Evolutionary conservation across 1,284 basidiomycete genomes (phyloP).

Genomic region (Peniophora sp.): DNA sequence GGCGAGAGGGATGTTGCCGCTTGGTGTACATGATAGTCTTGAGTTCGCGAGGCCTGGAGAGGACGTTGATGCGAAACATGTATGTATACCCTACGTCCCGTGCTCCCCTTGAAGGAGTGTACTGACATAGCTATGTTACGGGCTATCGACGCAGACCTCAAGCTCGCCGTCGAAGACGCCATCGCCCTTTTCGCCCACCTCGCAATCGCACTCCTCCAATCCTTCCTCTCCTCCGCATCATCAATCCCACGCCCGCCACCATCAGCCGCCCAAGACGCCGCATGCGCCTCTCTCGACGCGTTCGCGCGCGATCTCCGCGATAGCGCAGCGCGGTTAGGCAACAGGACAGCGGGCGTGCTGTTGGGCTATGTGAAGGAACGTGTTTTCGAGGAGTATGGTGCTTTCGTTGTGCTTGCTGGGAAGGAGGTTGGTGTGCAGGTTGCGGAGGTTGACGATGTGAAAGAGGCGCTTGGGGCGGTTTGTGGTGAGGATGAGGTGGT

Average conservation of each 20-base stretch:
- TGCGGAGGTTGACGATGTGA: neutral
- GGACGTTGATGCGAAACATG: no score
- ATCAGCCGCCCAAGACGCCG: no score
- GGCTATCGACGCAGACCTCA: constrained; percentile 81
- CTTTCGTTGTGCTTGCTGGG: neutral
- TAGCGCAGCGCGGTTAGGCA: constrained; percentile 54
- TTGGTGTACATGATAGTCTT: no score
- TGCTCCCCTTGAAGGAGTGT: no score
- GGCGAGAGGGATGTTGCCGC: no score
- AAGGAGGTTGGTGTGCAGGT: neutral
- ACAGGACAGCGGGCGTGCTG: constrained; percentile 69
- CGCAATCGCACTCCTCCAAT: constrained; percentile 11
- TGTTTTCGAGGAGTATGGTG: constrained; percentile 40
- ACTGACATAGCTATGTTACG: constrained; percentile 27
- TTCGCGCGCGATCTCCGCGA: constrained; percentile 52
- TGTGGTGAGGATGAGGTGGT: no score
- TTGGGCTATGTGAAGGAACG: constrained; percentile 69
- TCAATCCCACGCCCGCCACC: neutral
- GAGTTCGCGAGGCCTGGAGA: no score
- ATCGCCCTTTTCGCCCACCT: constrained; percentile 57
- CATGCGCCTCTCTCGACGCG: constrained; percentile 25
- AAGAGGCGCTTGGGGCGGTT: neutral
- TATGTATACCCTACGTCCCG: no score
- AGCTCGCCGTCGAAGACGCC: constrained; percentile 74
- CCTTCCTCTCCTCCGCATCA: constrained; percentile 14